Percentiles rank a stretch among this genome's conserved stretches.
phyloP scores from a whole-genome alignment of 345 rosid genomes.

The Pugionium cornutum region DNA sequence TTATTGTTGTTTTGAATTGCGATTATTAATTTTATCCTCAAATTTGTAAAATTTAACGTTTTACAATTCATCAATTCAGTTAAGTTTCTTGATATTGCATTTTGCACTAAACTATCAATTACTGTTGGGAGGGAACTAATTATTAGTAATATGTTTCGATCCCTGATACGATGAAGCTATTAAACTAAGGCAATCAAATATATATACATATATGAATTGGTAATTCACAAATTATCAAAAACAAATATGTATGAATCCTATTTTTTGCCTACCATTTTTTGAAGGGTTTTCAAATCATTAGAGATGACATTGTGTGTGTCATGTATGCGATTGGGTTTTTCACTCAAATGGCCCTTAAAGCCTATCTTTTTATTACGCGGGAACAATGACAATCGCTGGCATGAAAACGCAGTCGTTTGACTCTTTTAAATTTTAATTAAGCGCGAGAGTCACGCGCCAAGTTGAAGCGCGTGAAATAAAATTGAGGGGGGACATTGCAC shows the following conservation, averaged over 20 bases:
- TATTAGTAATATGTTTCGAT: too few relatives aligned
- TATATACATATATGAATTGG: neutral
- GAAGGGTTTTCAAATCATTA: neutral
- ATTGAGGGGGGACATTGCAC: constrained; percentile 32
- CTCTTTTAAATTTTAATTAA: neutral
- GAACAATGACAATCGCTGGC: neutral
- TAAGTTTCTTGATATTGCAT: too few relatives aligned
- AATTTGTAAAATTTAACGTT: too few relatives aligned
- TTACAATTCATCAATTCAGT: too few relatives aligned
- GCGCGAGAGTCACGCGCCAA: constrained; percentile 1
- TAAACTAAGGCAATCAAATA: too few relatives aligned
- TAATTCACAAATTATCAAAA: too few relatives aligned
- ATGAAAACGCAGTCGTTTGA: neutral
- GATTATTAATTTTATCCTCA: too few relatives aligned
- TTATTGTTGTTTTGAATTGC: too few relatives aligned
- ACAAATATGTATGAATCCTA: neutral
- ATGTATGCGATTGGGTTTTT: neutral
- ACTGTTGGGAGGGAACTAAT: too few relatives aligned
- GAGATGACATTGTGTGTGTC: neutral
- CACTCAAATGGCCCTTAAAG: constrained; percentile 14
- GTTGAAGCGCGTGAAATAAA: constrained; percentile 27
- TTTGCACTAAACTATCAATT: too few relatives aligned
- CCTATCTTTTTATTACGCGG: neutral
- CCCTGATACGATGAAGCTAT: too few relatives aligned
- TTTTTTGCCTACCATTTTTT: neutral